Base-by-base conservation (phyloP, 164 flowering plant genomes). In the Tinospora cordifolia region DNA sequence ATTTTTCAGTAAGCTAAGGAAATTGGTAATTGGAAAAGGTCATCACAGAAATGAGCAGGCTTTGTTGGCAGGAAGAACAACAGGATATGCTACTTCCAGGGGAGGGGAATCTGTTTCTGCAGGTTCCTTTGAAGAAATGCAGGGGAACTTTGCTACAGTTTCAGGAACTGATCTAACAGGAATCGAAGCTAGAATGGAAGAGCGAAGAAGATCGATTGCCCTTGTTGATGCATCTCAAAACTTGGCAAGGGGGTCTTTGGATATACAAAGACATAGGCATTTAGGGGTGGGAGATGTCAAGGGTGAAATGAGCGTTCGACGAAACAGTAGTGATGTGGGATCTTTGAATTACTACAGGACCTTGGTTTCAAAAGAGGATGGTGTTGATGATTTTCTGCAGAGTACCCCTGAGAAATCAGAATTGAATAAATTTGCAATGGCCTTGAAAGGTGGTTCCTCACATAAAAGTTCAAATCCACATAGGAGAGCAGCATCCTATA, bases 351-450 rank as follows among this genome's bases (percentile, higher is more conserved):
- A 57, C 12, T 74, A 72, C 68, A 71, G 75, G 62, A 75, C 72
- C 66, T 47, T 70, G 62, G 67, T 46, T 60, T 64, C 71, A 41
- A 72, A 84, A 3, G 70, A 70, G n/a, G 80, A 58, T 58, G 54
- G 74, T 69, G 64, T 44, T 11, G 41, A 38, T 65, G 81, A 72
- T 70, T 73, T 58, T 34, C 13, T 77, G 1, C 58, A 44, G 2
- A 83, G 72, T 30, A 51, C 75, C 8, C 14, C 14, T 26, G 78
- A 76, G 59, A 86, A 83, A 79, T 59, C 77, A 3, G 87, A 88
- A 49, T 62, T 92, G 81, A 72, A 71, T 68, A 90, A 90, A 77
- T 87, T 80, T 74, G 96, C 96, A 8, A 81, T 81, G 67, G 94
- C 72, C 66, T 78, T 92, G 66, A 83, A 74, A 72, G 76, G 73